Conservation (phyloP, 2,329 filamentous ascomycete genomes). For the Penicillium olsonii region DNA sequence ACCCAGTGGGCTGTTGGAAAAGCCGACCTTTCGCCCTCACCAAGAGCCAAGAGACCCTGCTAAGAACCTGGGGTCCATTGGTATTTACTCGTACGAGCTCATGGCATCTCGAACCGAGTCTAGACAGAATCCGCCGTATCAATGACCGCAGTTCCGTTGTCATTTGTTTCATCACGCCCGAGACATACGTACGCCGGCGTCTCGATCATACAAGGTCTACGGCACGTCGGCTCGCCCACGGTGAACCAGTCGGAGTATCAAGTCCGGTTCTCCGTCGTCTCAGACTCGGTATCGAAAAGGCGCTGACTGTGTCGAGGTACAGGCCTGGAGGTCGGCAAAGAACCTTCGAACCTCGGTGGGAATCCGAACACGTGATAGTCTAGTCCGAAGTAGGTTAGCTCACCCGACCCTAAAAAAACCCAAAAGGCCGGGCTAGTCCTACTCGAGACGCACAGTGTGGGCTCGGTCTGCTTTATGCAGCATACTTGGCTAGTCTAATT, state of each 20-base stretch:
- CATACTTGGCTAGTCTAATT: background rate
- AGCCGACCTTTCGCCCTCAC: background rate
- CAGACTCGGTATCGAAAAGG: background rate
- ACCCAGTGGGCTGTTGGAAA: background rate
- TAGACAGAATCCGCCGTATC: background rate
- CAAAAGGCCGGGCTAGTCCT: background rate
- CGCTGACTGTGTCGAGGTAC: background rate
- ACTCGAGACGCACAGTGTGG: background rate
- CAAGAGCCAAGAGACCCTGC: background rate
- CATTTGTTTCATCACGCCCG: conserved; percentile 3
- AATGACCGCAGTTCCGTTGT: background rate
- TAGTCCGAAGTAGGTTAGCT: background rate
- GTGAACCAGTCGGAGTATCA: background rate
- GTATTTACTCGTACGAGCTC: background rate
- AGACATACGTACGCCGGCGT: background rate
- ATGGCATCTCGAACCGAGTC: background rate
- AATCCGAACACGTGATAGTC: background rate
- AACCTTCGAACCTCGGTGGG: background rate
- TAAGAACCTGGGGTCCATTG: background rate
- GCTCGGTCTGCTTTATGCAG: background rate
- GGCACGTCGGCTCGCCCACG: background rate
- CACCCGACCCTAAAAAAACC: background rate
- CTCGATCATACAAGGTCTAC: conserved; percentile 1
- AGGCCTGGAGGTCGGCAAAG: background rate
- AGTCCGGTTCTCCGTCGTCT: background rate